phyloP scores from a whole-genome alignment of 2,329 filamentous ascomycete species.

The Pseudopithomyces chartarum region DNA sequence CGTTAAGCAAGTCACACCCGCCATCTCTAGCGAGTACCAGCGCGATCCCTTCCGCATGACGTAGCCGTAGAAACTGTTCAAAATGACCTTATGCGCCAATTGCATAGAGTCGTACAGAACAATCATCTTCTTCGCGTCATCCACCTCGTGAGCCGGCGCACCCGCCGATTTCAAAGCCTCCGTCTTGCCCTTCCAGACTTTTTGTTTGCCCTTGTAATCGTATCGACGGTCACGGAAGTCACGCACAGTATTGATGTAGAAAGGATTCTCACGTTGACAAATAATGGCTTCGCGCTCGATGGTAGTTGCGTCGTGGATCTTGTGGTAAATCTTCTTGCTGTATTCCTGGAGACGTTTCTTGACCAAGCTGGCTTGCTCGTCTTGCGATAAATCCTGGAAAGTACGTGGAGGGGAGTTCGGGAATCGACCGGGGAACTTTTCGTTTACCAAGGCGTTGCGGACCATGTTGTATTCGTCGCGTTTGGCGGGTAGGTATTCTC shows the following conservation, averaged over 20 bases:
- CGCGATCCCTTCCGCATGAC: slow-evolving; percentile 99
- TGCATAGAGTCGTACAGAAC: slow-evolving; percentile 94
- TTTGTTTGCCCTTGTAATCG: slow-evolving; percentile 97
- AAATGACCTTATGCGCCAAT: slow-evolving; percentile 96
- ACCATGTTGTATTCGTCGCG: slow-evolving; percentile 99
- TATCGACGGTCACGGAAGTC: slow-evolving; percentile 97
- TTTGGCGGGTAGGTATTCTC: slow-evolving; percentile 94
- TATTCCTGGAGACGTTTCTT: slow-evolving; percentile 90
- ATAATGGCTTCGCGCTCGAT: slow-evolving; percentile 96
- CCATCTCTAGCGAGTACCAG: slow-evolving; percentile 99
- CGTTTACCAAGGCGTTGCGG: slow-evolving; percentile 85
- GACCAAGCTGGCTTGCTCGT: slow-evolving; percentile 80
- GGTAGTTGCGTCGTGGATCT: slow-evolving; percentile 93
- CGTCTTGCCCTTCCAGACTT: slow-evolving; percentile 97
- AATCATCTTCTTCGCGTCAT: slow-evolving; percentile 98
- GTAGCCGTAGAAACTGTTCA: slow-evolving; percentile 99
- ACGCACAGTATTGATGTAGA: slow-evolving; percentile 95
- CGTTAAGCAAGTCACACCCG: slow-evolving; percentile 94
- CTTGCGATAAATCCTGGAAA: slow-evolving; percentile 79
- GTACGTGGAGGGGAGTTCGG: slow-evolving; percentile 72
- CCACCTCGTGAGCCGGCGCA: slow-evolving; percentile 75
- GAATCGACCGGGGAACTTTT: slow-evolving; percentile 82
- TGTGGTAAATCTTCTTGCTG: slow-evolving; percentile 99
- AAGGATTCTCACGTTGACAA: slow-evolving; percentile 96
- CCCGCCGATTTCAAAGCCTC: slow-evolving; percentile 83